Evolutionary conservation across 129 eudicot genomes (phyloP).

Genomic region (Lonicera japonica): DNA sequence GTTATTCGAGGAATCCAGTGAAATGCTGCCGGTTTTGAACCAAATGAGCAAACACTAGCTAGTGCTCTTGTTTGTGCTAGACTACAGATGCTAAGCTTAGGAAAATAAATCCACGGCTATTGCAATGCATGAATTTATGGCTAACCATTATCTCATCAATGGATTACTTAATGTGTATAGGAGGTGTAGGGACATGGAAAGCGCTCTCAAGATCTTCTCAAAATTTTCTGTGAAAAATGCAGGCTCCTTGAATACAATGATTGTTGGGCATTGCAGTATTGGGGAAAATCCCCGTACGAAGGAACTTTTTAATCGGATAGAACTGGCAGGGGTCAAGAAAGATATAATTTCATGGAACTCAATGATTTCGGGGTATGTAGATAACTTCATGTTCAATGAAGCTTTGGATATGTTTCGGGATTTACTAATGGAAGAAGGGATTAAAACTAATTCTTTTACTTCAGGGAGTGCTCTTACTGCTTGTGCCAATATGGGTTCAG

Average conservation of each 20-base stretch:
- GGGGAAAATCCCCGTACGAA: conserved; percentile 29
- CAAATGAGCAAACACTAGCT: conserved; percentile 35
- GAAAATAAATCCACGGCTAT: conserved; percentile 40
- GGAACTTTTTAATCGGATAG: conserved; percentile 28
- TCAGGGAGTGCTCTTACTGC: conserved; percentile 33
- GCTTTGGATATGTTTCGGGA: conserved; percentile 24
- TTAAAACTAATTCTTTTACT: conserved; percentile 26
- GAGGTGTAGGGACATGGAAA: conserved; percentile 35
- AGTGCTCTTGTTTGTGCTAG: conserved; percentile 39
- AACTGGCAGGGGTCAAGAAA: conserved; percentile 21
- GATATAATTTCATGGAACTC: conserved; percentile 44
- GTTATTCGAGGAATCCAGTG: conserved; percentile 28
- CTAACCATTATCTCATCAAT: conserved; percentile 30
- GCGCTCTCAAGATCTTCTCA: conserved; percentile 23
- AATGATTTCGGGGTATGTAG: conserved; percentile 39
- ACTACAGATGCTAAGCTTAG: conserved; percentile 17
- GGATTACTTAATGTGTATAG: conserved; percentile 38
- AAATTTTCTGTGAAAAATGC: conserved; percentile 27
- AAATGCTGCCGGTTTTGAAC: conserved; percentile 25
- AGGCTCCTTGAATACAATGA: conserved; percentile 40
- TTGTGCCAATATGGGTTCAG: conserved; percentile 17
- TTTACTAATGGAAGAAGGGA: conserved; percentile 14
- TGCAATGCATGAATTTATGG: conserved; percentile 26
- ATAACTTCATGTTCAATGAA: conserved; percentile 31
- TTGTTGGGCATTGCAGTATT: conserved; percentile 32